Conservation (phyloP, 768 basidiomycete species). For the Pilatotrama ljubarskyi region DNA sequence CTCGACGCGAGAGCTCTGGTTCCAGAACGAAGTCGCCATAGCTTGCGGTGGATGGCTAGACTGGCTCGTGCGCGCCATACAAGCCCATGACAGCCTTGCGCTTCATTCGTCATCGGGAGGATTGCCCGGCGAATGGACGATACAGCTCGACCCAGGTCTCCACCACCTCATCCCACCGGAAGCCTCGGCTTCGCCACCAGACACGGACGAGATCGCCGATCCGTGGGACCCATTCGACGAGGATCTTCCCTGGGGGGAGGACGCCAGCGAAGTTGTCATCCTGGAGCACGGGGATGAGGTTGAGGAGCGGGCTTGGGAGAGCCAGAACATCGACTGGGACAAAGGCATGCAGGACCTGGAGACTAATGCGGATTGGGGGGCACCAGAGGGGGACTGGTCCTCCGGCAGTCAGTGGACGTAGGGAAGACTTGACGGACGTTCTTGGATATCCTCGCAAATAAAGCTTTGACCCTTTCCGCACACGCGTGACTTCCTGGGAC, state of each 20-base stretch:
- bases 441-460: too few relatives aligned
- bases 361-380: not conserved
- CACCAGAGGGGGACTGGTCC: not conserved
- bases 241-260: not conserved
- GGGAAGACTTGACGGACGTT: not conserved
- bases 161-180: slow-evolving; percentile 16
- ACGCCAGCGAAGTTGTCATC: not conserved
- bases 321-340: not conserved
- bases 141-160: slow-evolving; percentile 30
- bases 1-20: slow-evolving; percentile 45
- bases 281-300: not conserved
- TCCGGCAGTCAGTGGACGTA: slow-evolving; percentile 1
- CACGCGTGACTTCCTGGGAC: not conserved
- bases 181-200: slow-evolving; percentile 6
- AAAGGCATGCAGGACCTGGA: not conserved
- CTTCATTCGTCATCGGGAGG: slow-evolving; percentile 18
- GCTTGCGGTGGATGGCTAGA: slow-evolving; percentile 67
- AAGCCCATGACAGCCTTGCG: slow-evolving; percentile 33
- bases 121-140: slow-evolving; percentile 32
- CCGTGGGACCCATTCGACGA: slow-evolving; percentile 10
- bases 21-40: slow-evolving; percentile 44
- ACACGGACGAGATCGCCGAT: slow-evolving; percentile 1
- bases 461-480: too few relatives aligned
- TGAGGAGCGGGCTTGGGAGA: not conserved
- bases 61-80: slow-evolving; percentile 48